phyloP scores from a whole-genome alignment of 1,284 basidiomycete species.

The Malassezia globosa region DNA sequence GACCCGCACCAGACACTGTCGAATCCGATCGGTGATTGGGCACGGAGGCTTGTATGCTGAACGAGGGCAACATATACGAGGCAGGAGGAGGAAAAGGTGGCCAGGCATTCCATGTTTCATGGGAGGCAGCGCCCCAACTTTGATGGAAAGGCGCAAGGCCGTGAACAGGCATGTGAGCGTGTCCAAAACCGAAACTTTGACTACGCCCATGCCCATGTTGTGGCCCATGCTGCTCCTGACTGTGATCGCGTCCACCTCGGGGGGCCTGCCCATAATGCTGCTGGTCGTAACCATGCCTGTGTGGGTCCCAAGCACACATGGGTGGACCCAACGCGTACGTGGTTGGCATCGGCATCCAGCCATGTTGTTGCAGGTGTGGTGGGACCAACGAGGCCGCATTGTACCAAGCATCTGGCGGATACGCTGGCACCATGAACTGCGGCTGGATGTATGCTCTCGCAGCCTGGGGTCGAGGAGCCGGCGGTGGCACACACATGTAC shows the following conservation, averaged over 20 bases:
- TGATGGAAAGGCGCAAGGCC: no score
- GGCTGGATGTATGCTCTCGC: background rate
- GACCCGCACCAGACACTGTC: background rate
- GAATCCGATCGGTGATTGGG: no score
- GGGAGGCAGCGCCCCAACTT: no score
- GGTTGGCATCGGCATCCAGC: background rate
- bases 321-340: no score
- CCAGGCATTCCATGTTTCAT: no score
- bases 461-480: conserved; percentile 1
- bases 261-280: no score
- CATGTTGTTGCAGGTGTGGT: no score
- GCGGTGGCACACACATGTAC: conserved; percentile 6
- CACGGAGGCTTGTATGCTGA: no score
- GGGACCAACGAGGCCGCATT: background rate
- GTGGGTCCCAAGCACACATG: background rate
- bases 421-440: conserved; percentile 1
- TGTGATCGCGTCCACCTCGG: no score
- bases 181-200: background rate
- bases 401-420: background rate
- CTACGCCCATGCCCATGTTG: background rate
- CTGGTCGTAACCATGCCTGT: no score
- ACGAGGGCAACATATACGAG: background rate
- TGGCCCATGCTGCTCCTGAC: no score
- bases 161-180: background rate
- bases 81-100: background rate